phyloP scores from a whole-genome alignment of 345 rosid species.

The Noccaea caerulescens region DNA sequence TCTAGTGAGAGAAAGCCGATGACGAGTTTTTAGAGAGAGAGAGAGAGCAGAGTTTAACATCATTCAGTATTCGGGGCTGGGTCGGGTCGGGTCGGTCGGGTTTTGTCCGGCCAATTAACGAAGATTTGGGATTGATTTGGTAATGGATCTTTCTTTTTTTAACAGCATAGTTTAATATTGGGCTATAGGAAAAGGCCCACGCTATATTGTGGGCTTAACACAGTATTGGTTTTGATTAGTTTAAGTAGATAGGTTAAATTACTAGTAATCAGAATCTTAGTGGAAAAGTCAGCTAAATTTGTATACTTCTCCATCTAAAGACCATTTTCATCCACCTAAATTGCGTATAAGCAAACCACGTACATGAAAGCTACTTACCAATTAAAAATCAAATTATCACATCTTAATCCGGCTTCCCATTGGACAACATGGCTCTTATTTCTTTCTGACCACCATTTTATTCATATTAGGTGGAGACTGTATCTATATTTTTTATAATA shows the following conservation, averaged over 20 bases:
- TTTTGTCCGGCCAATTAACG: too few species aligned
- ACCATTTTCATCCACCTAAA: slow-evolving; percentile 33
- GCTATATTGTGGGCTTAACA: slow-evolving; percentile 4
- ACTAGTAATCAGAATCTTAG: slow-evolving; percentile 13
- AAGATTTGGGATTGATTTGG: too few species aligned
- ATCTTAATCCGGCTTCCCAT: slow-evolving; percentile 30
- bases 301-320: neutral
- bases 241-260: neutral
- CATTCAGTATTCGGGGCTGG: too few species aligned
- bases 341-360: slow-evolving; percentile 28
- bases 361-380: slow-evolving; percentile 33
- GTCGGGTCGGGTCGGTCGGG: neutral
- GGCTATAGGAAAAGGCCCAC: neutral
- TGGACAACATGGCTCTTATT: slow-evolving; percentile 23
- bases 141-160: too few species aligned
- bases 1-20: slow-evolving; percentile 1
- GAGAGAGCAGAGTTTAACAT: neutral
- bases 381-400: slow-evolving; percentile 31
- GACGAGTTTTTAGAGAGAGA: neutral
- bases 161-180: too few species aligned
- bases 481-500: slow-evolving; percentile 14
- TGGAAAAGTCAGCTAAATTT: slow-evolving; percentile 13
- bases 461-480: slow-evolving; percentile 36
- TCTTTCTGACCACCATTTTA: slow-evolving; percentile 24
- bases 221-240: slow-evolving; percentile 3